Conservation (phyloP, 2,329 filamentous ascomycete genomes). For the Fusarium cyanostomum region DNA sequence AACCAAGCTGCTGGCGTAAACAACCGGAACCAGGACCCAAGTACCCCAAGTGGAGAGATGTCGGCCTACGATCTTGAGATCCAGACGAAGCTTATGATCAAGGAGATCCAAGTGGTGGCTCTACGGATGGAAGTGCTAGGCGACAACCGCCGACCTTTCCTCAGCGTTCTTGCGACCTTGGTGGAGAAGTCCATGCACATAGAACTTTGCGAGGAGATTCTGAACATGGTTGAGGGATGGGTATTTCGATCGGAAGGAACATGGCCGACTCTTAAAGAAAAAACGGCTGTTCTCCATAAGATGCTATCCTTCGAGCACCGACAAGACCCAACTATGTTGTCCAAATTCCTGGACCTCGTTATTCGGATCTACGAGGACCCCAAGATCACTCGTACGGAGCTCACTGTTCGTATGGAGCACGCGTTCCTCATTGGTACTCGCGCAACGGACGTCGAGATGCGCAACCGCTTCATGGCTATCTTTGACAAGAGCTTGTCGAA, state of each 20-base stretch:
- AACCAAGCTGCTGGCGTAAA: constrained; percentile 58
- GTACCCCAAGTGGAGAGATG: constrained; percentile 64
- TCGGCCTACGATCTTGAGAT: constrained; percentile 83
- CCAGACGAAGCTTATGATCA: constrained; percentile 91
- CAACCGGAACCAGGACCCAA: constrained; percentile 62
- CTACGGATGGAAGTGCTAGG: constrained; percentile 91
- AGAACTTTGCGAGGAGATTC: constrained; percentile 87
- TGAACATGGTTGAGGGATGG: constrained; percentile 95
- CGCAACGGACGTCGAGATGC: constrained; percentile 94
- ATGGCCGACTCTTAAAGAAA: constrained; percentile 97
- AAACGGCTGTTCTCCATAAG: constrained; percentile 98
- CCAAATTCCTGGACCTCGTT: constrained; percentile 93
- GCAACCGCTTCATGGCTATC: constrained; percentile 94
- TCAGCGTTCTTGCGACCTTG: constrained; percentile 92
- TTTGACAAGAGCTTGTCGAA: constrained; percentile 96
- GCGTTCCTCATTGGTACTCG: constrained; percentile 96
- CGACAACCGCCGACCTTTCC: constrained; percentile 89
- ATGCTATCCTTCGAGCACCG: constrained; percentile 96
- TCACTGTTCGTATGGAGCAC: constrained; percentile 97
- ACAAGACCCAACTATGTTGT: constrained; percentile 82
- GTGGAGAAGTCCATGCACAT: constrained; percentile 94
- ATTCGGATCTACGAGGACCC: constrained; percentile 98
- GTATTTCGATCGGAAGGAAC: constrained; percentile 95
- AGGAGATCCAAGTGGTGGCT: constrained; percentile 92
- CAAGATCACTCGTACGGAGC: constrained; percentile 91